Conservation (phyloP, 192 early-diverging fungal genomes). For the Coemansia sp. region DNA sequence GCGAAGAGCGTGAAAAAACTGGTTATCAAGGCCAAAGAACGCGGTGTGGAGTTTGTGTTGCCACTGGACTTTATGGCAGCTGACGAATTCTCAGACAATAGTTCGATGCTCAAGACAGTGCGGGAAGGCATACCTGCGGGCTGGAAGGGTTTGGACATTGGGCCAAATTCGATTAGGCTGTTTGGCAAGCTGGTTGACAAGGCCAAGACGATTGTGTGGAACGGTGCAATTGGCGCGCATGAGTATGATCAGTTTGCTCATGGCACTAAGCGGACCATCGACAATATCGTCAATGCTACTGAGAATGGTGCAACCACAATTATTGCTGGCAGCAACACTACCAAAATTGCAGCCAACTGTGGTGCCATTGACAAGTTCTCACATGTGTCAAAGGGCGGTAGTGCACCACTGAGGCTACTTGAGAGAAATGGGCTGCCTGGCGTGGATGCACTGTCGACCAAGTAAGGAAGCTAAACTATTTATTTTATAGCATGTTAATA, state of each 20-base stretch:
- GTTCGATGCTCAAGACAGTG: slow-evolving; percentile 82
- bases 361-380: slow-evolving; percentile 71
- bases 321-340: slow-evolving; percentile 96
- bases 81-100: slow-evolving; percentile 83
- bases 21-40: slow-evolving; percentile 85
- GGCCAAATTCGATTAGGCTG: slow-evolving; percentile 71
- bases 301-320: slow-evolving; percentile 76
- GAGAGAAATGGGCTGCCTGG: slow-evolving; percentile 87
- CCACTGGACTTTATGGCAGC: slow-evolving; percentile 89
- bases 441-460: slow-evolving; percentile 67
- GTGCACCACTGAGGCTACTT: too few species aligned
- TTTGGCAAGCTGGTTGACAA: slow-evolving; percentile 66
- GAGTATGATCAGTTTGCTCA: slow-evolving; percentile 91
- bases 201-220: slow-evolving; percentile 97
- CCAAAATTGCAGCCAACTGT: slow-evolving; percentile 92
- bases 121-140: slow-evolving; percentile 81
- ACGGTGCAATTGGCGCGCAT: slow-evolving; percentile 96
- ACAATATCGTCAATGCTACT: slow-evolving; percentile 82
- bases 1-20: slow-evolving; percentile 77
- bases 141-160: slow-evolving; percentile 94
- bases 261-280: slow-evolving; percentile 81
- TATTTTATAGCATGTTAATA: too few species aligned
- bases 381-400: too few species aligned
- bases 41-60: slow-evolving; percentile 85
- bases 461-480: slow-evolving; percentile 20